Evolutionary conservation across 163 green algal species (phyloP), one percentile per base, ranked within the genome.

Genomic region (Scenedesmus sp.): DNA sequence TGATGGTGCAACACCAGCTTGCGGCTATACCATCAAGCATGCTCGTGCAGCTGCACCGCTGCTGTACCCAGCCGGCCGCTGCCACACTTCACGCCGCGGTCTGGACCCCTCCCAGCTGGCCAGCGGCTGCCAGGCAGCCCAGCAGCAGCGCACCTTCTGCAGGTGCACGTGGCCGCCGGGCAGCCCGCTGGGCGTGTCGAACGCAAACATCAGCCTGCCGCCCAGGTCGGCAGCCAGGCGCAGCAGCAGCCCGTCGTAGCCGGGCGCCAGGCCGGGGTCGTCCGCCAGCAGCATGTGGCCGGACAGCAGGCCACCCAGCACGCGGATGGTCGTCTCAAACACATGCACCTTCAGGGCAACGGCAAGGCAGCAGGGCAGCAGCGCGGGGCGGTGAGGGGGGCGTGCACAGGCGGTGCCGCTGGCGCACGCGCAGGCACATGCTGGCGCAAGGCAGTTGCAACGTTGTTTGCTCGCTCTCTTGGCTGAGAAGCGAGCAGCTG

Each of bases 241-340:
- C 76, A 99, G 96, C 82, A 99, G 93, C 20, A 86, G 5, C 35
- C 95, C 95, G 26, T 96, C 85, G 59, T 98, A 98, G 18, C 68
- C 89, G n/a, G 92, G 93, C 7, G 86, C 72, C 22, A 96, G 80
- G 12, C 78, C 49, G 4, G 87, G 88, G 86, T 94, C 91, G 6
- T 90, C 84, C 42, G 88, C 49, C 44, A 98, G 87, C 87, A 98
- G 92, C 40, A 95, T 80, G 92, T 99, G 96, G 2, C 94, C 95
- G 4, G 95, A 98, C 30, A 99, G 93, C 68, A 99, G 94, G 10
- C 97, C 97, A 0, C 97, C 97, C 40, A 99, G 89, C 2, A 96
- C 96, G 10, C 97, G 94, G 81, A 99, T 99, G 40, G 97, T 98
- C 51, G 97, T 93, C 93, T 99, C 97, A 95, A 99, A 99, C 24